phyloP scores from a whole-genome alignment of 1,284 basidiomycete genomes.

The Peniophora sp. region DNA sequence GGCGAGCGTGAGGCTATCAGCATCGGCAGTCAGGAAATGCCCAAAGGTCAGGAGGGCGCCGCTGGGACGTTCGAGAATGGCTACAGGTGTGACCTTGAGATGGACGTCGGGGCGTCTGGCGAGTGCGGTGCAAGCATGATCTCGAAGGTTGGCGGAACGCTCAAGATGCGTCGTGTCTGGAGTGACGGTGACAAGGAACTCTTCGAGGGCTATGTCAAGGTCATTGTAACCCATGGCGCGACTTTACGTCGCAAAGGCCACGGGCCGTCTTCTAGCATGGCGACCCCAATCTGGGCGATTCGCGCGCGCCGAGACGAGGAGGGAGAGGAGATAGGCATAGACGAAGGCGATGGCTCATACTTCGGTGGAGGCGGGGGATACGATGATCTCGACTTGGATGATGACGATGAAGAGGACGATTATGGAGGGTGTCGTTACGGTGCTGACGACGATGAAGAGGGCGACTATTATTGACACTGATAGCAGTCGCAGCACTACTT shows the following conservation, averaged over 20 bases:
- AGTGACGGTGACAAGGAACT: background rate
- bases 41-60: background rate
- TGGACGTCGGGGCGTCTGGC: background rate
- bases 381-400: background rate
- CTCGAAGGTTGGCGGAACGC: background rate
- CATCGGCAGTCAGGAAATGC: background rate
- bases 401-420: background rate
- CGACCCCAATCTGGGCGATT: background rate
- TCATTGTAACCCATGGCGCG: background rate
- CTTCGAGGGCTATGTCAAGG: background rate
- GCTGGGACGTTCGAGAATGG: background rate
- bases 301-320: conserved; percentile 2
- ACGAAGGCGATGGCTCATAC: background rate
- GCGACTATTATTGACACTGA: too few species aligned
- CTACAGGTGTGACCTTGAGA: background rate
- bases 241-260: background rate
- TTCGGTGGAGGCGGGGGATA: background rate
- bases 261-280: background rate
- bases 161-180: conserved; percentile 5
- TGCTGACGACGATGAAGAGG: background rate
- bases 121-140: background rate
- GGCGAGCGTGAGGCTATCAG: background rate
- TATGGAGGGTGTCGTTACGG: background rate
- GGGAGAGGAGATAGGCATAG: conserved; percentile 2
- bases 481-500: too few species aligned